Evolutionary conservation across 1,284 basidiomycete species (phyloP).

Genomic region (Cystobasidiaceae sp.): DNA sequence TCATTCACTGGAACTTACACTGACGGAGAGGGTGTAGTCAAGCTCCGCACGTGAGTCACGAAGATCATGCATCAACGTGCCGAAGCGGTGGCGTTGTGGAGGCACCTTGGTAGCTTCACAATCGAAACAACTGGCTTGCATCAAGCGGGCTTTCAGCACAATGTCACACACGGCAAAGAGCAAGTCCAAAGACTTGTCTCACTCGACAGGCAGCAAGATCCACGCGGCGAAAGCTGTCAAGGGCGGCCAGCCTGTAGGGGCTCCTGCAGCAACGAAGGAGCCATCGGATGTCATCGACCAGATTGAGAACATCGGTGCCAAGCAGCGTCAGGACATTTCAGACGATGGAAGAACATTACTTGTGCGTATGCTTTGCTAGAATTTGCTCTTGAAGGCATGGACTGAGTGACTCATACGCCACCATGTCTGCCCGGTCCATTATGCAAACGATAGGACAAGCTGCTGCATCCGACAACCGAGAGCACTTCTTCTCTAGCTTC

Average conservation of each 20-base stretch:
- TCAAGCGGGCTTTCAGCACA: no score
- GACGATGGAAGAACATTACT: constrained; percentile 25
- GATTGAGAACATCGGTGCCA: constrained; percentile 13
- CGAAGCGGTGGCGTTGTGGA: no score
- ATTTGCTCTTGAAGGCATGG: not conserved
- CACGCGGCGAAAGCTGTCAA: not conserved
- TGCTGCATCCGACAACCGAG: constrained; percentile 22
- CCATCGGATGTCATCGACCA: not conserved
- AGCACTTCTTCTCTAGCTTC: constrained; percentile 19
- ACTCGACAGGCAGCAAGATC: not conserved
- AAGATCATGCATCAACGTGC: no score
- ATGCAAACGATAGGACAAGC: constrained; percentile 13
- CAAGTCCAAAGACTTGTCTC: not conserved
- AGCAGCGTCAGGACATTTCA: not conserved
- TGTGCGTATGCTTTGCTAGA: not conserved
- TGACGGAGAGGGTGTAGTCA: no score
- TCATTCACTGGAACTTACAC: no score
- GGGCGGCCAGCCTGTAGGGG: not conserved
- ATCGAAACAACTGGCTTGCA: no score
- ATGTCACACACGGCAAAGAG: not conserved
- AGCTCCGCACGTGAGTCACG: no score
- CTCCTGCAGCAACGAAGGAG: constrained; percentile 10
- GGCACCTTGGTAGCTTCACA: no score
- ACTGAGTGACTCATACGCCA: not conserved
- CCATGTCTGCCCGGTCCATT: not conserved